Conservation (phyloP, 2,329 filamentous ascomycete genomes). For the Acrodontium crateriforme region DNA sequence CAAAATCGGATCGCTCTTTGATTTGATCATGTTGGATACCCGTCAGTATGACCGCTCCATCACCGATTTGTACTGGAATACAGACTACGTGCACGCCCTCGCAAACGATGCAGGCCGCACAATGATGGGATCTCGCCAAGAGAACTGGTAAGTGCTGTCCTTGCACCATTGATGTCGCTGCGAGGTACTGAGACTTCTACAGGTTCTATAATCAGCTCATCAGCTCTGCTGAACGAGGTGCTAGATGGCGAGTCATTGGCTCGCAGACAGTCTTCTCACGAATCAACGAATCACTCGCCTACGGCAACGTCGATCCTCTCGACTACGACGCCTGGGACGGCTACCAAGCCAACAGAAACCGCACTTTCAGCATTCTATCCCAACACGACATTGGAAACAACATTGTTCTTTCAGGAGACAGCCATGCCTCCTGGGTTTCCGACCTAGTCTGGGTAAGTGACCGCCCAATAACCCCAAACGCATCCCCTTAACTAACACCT, state of each 20-base stretch:
- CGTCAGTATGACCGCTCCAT: constrained; percentile 55
- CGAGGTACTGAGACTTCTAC: too few relatives aligned
- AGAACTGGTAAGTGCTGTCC: constrained; percentile 43
- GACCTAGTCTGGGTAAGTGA: constrained; percentile 33
- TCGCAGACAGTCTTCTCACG: constrained; percentile 56
- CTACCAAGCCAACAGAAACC: constrained; percentile 56
- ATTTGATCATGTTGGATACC: constrained; percentile 56
- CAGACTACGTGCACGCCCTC: constrained; percentile 34
- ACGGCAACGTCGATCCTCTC: constrained; percentile 29
- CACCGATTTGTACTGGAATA: constrained; percentile 28
- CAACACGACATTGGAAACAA: constrained; percentile 58
- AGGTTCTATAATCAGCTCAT: constrained; percentile 40
- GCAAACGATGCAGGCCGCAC: constrained; percentile 53
- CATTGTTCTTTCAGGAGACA: constrained; percentile 58
- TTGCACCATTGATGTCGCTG: neutral
- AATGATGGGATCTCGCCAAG: constrained; percentile 59
- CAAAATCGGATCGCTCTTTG: constrained; percentile 50
- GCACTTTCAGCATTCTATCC: constrained; percentile 53
- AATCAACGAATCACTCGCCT: constrained; percentile 34
- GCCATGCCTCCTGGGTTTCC: constrained; percentile 47
- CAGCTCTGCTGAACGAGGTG: constrained; percentile 43
- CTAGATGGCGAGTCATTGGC: constrained; percentile 57
- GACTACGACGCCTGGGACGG: constrained; percentile 52
- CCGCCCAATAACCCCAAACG: constrained; percentile 3
- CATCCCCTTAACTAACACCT: neutral